Conservation (phyloP, 2,329 filamentous ascomycete species). For the Diatrype stigma region DNA sequence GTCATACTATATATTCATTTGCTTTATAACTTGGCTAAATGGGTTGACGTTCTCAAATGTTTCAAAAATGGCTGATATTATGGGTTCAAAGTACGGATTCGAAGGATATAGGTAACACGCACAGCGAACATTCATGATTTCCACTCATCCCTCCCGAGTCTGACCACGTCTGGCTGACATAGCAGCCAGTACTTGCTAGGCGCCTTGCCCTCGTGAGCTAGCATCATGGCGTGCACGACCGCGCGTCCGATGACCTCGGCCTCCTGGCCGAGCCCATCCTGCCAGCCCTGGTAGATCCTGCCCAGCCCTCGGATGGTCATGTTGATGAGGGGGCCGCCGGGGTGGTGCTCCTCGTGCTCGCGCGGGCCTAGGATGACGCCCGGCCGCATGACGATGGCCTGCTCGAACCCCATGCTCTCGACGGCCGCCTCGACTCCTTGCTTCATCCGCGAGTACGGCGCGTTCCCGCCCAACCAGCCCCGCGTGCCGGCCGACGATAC, state of each 20-base stretch:
- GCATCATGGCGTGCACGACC: conserved; percentile 55
- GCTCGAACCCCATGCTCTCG: conserved; percentile 67
- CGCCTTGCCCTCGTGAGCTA: conserved; percentile 57
- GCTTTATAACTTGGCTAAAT: no score
- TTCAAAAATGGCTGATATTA: no score
- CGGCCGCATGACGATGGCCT: conserved; percentile 69
- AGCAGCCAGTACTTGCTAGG: conserved; percentile 59
- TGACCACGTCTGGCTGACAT: conserved; percentile 59
- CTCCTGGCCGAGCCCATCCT: conserved; percentile 70
- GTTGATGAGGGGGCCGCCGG: conserved; percentile 53
- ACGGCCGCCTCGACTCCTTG: conserved; percentile 79
- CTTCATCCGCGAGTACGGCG: conserved; percentile 69
- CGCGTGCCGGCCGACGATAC: conserved; percentile 57
- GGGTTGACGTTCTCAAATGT: no score
- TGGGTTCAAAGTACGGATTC: no score
- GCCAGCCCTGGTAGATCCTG: conserved; percentile 47
- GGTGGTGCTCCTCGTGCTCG: conserved; percentile 56
- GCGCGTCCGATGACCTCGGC: conserved; percentile 67
- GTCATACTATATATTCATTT: no score
- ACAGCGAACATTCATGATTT: conserved; percentile 18
- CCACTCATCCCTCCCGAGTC: conserved; percentile 59
- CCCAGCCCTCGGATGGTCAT: conserved; percentile 53
- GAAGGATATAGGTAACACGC: no score
- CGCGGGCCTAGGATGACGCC: conserved; percentile 78
- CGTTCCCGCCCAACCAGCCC: conserved; percentile 34